Evolutionary conservation across 495 filamentous ascomycete species (phyloP), one percentile per base, ranked within the genome.

Genomic region (Friedmanniomyces endolithicus): DNA sequence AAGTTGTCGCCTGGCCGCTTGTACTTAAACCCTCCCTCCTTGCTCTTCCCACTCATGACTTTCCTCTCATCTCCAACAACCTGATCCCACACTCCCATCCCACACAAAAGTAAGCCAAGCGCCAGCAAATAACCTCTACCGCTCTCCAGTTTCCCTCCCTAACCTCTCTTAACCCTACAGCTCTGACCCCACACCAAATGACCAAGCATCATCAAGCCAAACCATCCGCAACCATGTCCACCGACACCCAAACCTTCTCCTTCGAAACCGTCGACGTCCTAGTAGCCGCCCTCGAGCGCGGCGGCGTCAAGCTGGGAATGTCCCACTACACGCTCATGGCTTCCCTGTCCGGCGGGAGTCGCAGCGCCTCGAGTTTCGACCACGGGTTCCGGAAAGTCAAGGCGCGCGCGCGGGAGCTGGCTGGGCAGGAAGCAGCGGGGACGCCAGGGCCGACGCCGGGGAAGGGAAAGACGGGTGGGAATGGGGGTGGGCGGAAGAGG

Each of bases 361-460:
- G 46, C 35, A 34, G 12, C 20, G 11, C 14, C 8, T 16, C 17
- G 47, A 29, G 33, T 29, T 51, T 56, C 46, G 25, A 56, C 11
- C 54, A 56, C 20, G 47, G 39, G 29, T 56, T 51, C 25, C 54
- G 48, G 19, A 51, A 31, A 17, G 34, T 51, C 6, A 56, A 56
- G 24, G 54, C 54, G 2, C 3, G 54, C 2, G 54, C 54, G 2
- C 33, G 25, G 11, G 54, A 51, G 35, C 19, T 50, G 12, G 8
- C 9, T 9, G 27, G 27, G 27, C 9, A 9, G 27, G 27, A 31
- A 25, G n/a, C n/a, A 50, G 16, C 6, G n/a, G n/a, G n/a, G 27
- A 31, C 9, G 24, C 14, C 48, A 7, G 24, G 22, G 29, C n/a
- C 29, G 48, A 33, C 7, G 8, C 8, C 17, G 23, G 16, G 2